Evolutionary conservation across 371 early-diverging fungal species (phyloP), one percentile per base, ranked within the genome.

Genomic region (Mucor lusitanicus): DNA sequence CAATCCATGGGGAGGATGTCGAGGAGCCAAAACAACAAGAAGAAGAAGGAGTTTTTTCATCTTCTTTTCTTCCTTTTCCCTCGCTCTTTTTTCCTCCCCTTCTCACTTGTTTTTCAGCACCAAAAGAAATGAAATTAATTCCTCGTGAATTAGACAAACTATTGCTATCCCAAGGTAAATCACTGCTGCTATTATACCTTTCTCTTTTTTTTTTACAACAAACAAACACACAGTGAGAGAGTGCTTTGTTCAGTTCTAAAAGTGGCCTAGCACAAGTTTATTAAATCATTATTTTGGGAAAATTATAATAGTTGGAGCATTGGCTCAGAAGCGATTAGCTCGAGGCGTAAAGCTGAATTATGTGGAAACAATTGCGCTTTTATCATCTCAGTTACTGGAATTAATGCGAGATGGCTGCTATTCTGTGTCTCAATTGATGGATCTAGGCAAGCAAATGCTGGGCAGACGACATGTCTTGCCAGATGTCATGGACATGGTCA

Each of bases 131-230:
- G 90, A 85, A 83, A 59, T 84, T 96, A 37, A 78, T 92, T 58
- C 96, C 97, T 23, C 89, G 94, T 57, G 97, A 97, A 75, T 70
- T 94, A 48, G 97, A 97, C 87, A 96, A 96, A 76, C 87, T 97
- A 5, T 54, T 90, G 25, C 86, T 96, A 6, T 85, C 87, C 74
- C 92, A 93, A 79, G 81, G 81, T 81, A 55, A 2, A 30, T 30
- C 30, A 30, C 30, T 6, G 6, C 30, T 30, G 30, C 30, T n/a
- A n/a, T n/a, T n/a, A n/a, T n/a, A n/a, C n/a, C n/a, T n/a, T n/a
- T n/a, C n/a, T n/a, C n/a, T n/a, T n/a, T n/a, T 30, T 30, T 30
- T 6, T 30, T 30, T 30, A 30, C 30, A 3, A 13, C 12, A 6
- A 50, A 50, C 25, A 50, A 50, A 50, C 46, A 19, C 17, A 9